A percentile compares a stretch with the other conserved stretches of the same genome.
phyloP scores from a whole-genome alignment of 2,329 filamentous ascomycete species.

The Ophiocordyceps camponoti-saundersi region DNA sequence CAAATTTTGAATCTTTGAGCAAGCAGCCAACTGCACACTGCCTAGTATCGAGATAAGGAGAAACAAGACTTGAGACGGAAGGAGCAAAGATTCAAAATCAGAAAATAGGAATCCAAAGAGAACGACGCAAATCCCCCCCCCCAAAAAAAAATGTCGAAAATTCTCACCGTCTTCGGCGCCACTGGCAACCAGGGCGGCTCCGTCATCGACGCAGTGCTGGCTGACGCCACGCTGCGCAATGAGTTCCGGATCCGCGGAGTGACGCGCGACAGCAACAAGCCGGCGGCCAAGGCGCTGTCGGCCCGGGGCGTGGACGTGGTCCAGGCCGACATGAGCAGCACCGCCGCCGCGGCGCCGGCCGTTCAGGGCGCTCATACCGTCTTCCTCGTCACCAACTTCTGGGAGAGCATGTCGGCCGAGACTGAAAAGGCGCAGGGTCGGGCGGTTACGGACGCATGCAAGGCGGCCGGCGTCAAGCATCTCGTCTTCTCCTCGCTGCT shows the following conservation, averaged over 20 bases:
- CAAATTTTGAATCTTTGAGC: too few species aligned
- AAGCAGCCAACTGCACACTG: too few species aligned
- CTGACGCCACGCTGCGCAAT: constrained; percentile 24
- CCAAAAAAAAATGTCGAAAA: constrained; percentile 15
- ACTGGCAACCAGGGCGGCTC: constrained; percentile 32
- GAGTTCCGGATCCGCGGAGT: constrained; percentile 27
- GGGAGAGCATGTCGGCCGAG: constrained; percentile 15
- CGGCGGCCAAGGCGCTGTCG: constrained; percentile 19
- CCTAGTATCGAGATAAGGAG: too few species aligned
- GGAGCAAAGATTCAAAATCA: neutral
- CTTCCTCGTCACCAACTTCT: constrained; percentile 22
- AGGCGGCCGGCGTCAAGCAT: constrained; percentile 24
- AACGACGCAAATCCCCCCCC: neutral
- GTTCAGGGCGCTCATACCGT: constrained; percentile 25
- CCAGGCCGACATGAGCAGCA: constrained; percentile 23
- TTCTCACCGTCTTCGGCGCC: constrained; percentile 27
- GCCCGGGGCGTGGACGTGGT: constrained; percentile 26
- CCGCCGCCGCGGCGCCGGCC: constrained; percentile 16
- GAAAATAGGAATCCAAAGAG: neutral
- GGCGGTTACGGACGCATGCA: constrained; percentile 25
- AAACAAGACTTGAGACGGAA: too few species aligned
- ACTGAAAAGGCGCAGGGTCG: constrained; percentile 25
- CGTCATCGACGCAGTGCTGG: constrained; percentile 25
- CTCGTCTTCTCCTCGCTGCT: constrained; percentile 28
- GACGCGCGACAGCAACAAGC: constrained; percentile 25